Evolutionary conservation across 139 green algal species (phyloP).

Genomic region (Edaphochlamys debaryana): DNA sequence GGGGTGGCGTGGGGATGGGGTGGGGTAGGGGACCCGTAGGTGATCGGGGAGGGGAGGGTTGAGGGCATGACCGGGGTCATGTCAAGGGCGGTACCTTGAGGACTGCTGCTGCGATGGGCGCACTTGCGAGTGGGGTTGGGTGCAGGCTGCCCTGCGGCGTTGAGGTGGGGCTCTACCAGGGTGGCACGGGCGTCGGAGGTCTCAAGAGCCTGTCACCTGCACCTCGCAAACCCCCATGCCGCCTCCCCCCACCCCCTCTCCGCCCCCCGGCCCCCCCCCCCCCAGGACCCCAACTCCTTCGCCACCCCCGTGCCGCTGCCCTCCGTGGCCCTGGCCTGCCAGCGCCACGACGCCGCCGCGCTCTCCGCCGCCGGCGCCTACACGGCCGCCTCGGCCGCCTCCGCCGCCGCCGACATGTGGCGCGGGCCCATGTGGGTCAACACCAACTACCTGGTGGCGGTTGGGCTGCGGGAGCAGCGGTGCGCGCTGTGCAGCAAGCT

Average conservation of each 20-base stretch:
- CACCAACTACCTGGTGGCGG: slow-evolving; percentile 29
- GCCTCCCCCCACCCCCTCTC: neutral
- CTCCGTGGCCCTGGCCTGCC: neutral
- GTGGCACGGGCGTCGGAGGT: too few relatives aligned
- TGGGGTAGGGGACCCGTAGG: too few relatives aligned
- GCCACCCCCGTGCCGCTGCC: slow-evolving; percentile 19
- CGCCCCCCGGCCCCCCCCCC: neutral
- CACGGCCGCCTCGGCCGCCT: neutral
- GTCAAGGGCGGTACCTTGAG: too few relatives aligned
- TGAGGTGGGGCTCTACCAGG: too few relatives aligned
- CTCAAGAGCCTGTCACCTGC: too few relatives aligned
- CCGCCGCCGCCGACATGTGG: slow-evolving; percentile 9
- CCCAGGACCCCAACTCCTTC: slow-evolving; percentile 15
- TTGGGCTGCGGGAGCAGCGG: slow-evolving; percentile 19
- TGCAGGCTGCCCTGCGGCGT: too few relatives aligned
- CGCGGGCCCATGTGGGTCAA: slow-evolving; percentile 31
- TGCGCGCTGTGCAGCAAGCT: neutral
- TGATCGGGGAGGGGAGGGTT: too few relatives aligned
- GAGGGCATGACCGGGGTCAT: too few relatives aligned
- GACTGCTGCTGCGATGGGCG: too few relatives aligned
- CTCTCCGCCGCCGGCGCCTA: too few relatives aligned
- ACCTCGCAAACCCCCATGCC: neutral
- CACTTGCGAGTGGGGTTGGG: too few relatives aligned
- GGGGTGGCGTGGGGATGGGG: neutral
- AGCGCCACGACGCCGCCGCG: neutral